A percentile compares a stretch with the other conserved stretches of the same genome.
These are phyloP conservation scores for Apiospora marii DNA, from an alignment of 2,329 filamentous ascomycete genomes.

Conservation along the genomic window DNA sequence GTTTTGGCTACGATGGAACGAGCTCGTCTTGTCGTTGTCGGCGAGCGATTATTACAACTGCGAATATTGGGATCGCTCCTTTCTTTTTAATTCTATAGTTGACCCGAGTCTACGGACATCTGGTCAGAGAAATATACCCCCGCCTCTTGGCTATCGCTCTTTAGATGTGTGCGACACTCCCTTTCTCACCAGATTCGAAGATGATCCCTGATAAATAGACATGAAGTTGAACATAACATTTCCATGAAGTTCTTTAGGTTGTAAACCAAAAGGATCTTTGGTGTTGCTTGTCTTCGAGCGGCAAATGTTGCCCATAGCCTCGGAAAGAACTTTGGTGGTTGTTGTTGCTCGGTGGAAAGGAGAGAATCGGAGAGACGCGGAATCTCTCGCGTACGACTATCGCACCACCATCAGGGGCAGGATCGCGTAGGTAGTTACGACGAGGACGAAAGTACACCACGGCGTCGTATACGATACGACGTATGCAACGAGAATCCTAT, in stretches of 20 bases:
- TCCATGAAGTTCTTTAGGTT: neutral
- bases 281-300: neutral
- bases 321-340: neutral
- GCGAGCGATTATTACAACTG: neutral
- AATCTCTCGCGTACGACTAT: too few relatives aligned
- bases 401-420: too few relatives aligned
- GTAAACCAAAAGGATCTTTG: neutral
- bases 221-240: neutral
- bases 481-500: too few relatives aligned
- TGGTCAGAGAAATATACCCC: slow-evolving; percentile 13
- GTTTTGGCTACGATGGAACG: neutral
- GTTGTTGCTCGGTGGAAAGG: too few relatives aligned
- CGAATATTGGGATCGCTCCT: neutral
- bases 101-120: neutral
- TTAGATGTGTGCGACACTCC: neutral
- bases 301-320: neutral
- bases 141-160: slow-evolving; percentile 13
- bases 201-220: neutral
- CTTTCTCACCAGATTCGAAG: too few relatives aligned
- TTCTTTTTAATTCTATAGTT: neutral
- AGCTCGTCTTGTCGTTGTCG: neutral
- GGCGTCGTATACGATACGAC: too few relatives aligned
- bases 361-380: too few relatives aligned
- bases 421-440: too few relatives aligned
- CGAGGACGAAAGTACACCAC: too few relatives aligned